Percentiles rank a stretch among this genome's conserved stretches.
These are phyloP conservation scores for Lipomyces kockii DNA, from an alignment of 805 yeast species.

Conservation along the genomic window DNA sequence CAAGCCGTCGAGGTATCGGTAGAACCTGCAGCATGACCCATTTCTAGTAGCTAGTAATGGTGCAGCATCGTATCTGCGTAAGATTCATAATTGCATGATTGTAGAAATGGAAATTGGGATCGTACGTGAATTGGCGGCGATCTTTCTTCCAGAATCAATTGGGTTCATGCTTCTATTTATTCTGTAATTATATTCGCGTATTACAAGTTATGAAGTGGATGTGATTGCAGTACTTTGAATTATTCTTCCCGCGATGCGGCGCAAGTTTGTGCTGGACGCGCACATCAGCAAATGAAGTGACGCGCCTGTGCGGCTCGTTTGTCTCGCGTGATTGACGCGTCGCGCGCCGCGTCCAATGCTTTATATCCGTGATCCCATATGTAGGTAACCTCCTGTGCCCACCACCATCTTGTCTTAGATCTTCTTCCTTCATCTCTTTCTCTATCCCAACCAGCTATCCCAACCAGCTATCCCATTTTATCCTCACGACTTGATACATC, in stretches of 20 bases:
- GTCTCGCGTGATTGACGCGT: not conserved
- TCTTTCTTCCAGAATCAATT: not conserved
- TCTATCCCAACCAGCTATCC: not conserved
- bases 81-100: too few species aligned
- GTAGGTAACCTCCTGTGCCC: not conserved
- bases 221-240: not conserved
- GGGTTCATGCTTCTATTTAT: not conserved
- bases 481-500: not conserved
- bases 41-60: too few species aligned
- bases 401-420: not conserved
- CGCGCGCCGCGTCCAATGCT: not conserved
- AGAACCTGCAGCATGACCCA: not conserved
- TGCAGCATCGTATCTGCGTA: too few species aligned
- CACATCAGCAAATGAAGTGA: too few species aligned
- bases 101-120: not conserved
- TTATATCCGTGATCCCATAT: not conserved
- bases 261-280: too few species aligned
- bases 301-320: not conserved
- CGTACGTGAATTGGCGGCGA: too few species aligned
- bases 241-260: not conserved
- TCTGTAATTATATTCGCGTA: not conserved
- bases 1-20: slow-evolving; percentile 17
- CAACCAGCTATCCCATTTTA: not conserved
- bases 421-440: not conserved
- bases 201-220: not conserved